These are phyloP conservation scores for Trichoderma sp. DNA, from an alignment of 2,329 filamentous ascomycete genomes.

Conservation along the genomic window DNA sequence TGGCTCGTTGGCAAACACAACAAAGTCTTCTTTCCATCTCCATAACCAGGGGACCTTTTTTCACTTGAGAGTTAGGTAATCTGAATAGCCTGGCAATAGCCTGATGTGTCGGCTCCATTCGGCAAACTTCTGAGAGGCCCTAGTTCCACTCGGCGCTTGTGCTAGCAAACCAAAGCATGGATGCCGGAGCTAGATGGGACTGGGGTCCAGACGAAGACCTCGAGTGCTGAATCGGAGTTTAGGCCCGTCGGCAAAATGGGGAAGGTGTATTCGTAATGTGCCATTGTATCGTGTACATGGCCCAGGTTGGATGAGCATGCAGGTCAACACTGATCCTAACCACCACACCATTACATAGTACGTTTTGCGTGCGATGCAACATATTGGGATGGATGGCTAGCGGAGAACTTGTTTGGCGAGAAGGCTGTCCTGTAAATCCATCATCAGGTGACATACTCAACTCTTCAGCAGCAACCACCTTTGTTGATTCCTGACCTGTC, in stretches of 20 bases:
- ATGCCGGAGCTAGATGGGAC: constrained; percentile 13
- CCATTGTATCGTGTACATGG: not conserved
- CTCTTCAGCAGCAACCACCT: not conserved
- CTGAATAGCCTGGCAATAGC: constrained; percentile 8
- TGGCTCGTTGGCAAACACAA: not conserved
- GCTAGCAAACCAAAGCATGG: constrained; percentile 12
- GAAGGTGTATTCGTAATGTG: not conserved
- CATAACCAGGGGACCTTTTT: not conserved
- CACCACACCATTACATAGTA: not conserved
- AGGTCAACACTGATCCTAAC: not conserved
- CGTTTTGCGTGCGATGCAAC: not conserved
- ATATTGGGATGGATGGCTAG: not conserved
- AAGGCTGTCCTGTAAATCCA: not conserved
- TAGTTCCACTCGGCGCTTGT: constrained; percentile 17
- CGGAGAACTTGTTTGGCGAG: no score
- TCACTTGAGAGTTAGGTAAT: constrained; percentile 1
- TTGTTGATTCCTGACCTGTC: not conserved
- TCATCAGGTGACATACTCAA: not conserved
- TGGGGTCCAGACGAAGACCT: not conserved
- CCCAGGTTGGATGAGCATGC: not conserved
- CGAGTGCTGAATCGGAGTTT: constrained; percentile 15
- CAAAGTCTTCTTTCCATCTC: not conserved
- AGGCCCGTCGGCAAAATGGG: constrained; percentile 17
- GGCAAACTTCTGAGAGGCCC: constrained; percentile 9
- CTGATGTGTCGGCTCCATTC: constrained; percentile 15